Conservation (phyloP, 257 asterid genomes). For the Solanum clarkiae region DNA sequence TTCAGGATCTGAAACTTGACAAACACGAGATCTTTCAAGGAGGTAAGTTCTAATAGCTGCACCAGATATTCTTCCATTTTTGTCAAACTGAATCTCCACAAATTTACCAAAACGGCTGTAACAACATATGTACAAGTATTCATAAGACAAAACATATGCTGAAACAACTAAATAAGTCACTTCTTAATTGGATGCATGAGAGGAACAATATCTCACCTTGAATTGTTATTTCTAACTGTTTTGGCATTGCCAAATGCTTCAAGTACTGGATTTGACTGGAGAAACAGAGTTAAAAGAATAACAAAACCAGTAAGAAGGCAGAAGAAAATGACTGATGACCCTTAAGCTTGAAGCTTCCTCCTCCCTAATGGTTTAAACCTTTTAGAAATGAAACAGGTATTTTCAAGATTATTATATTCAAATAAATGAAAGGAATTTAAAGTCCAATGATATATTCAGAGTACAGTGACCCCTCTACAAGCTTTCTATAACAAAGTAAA, state of each 20-base stretch:
- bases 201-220: slow-evolving; percentile 1
- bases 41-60: slow-evolving; percentile 98
- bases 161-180: background rate
- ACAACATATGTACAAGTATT: background rate
- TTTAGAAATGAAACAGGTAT: background rate
- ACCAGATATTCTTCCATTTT: slow-evolving; percentile 90
- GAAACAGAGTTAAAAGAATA: background rate
- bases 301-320: background rate
- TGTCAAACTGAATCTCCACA: slow-evolving; percentile 94
- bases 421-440: background rate
- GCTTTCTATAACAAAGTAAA: background rate
- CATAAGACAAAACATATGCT: background rate
- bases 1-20: slow-evolving; percentile 95
- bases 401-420: background rate
- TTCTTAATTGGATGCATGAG: background rate
- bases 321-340: background rate
- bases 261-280: slow-evolving; percentile 17
- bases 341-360: background rate
- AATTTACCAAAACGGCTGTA: slow-evolving; percentile 97
- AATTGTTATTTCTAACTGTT: slow-evolving; percentile 12
- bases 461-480: background rate
- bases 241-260: slow-evolving; percentile 18
- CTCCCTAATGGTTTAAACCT: background rate
- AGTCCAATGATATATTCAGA: background rate
- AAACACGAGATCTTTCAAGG: slow-evolving; percentile 97